These are phyloP conservation scores for Nymphaea thermarum DNA, from an alignment of 164 flowering plant species.

Conservation along the genomic window DNA sequence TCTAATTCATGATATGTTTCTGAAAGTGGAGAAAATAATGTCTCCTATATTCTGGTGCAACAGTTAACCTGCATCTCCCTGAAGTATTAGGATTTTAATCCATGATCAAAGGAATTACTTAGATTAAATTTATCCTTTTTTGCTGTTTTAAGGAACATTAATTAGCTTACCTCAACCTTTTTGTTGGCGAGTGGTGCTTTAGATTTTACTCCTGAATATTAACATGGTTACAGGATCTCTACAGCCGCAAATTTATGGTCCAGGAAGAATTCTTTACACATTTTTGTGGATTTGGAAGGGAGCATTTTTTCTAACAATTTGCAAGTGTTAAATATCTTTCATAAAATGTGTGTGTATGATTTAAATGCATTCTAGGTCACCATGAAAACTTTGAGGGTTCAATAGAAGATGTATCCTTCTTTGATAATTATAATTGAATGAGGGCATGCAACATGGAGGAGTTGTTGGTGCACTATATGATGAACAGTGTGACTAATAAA, in stretches of 20 bases:
- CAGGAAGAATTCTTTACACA: background rate
- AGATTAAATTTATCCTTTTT: slow-evolving; percentile 2
- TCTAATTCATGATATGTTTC: slow-evolving; percentile 18
- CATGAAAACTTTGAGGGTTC: background rate
- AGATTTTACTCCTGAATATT: slow-evolving; percentile 4
- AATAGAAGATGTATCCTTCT: background rate
- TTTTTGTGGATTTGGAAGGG: background rate
- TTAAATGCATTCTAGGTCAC: background rate
- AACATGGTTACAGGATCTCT: background rate
- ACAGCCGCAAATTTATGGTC: background rate
- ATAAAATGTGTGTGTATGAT: background rate
- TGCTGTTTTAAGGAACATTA: slow-evolving; percentile 6
- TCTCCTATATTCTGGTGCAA: slow-evolving; percentile 12
- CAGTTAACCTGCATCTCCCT: slow-evolving; percentile 3
- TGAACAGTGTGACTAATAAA: background rate
- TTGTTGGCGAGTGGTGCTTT: background rate
- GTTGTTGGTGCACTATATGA: background rate
- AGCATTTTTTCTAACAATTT: background rate
- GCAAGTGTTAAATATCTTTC: background rate
- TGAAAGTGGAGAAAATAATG: slow-evolving; percentile 12
- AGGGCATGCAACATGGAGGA: background rate
- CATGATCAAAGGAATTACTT: slow-evolving; percentile 2
- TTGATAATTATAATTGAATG: no score
- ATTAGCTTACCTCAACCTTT: background rate
- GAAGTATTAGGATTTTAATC: slow-evolving; percentile 3